phyloP scores from a whole-genome alignment of 805 yeast genomes.

The Teunomyces panamensis region DNA sequence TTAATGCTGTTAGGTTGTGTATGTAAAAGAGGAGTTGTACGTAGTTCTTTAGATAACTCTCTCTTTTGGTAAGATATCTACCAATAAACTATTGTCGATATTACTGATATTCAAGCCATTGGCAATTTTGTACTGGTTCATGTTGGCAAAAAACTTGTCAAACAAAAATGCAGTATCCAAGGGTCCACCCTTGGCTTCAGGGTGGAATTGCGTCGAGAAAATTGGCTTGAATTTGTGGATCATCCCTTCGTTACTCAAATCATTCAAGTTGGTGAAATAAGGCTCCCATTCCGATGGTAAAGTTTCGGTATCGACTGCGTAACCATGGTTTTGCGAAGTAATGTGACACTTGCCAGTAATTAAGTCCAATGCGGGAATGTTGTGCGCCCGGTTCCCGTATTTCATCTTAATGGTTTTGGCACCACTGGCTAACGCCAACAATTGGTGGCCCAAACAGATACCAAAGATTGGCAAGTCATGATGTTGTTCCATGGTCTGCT shows the following conservation, averaged over 20 bases:
- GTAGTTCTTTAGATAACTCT: constrained; percentile 45
- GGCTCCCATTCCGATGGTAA: constrained; percentile 78
- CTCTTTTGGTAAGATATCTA: constrained; percentile 62
- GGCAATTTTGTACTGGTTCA: constrained; percentile 48
- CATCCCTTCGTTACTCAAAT: constrained; percentile 97
- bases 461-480: constrained; percentile 89
- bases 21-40: neutral
- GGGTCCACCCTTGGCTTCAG: constrained; percentile 99
- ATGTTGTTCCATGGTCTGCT: constrained; percentile 60
- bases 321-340: constrained; percentile 98
- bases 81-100: constrained; percentile 49
- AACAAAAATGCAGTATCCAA: constrained; percentile 87
- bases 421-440: constrained; percentile 91
- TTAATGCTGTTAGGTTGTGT: neutral
- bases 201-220: constrained; percentile 97
- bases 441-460: constrained; percentile 96
- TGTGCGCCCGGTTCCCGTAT: constrained; percentile 98
- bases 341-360: constrained; percentile 93
- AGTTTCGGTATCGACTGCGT: constrained; percentile 85
- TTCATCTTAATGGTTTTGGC: constrained; percentile 90
- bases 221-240: constrained; percentile 83
- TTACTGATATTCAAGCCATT: constrained; percentile 43
- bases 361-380: constrained; percentile 91
- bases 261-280: constrained; percentile 89
- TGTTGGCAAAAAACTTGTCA: constrained; percentile 79